Percentiles rank a stretch among this genome's conserved stretches.
Evolutionary conservation across 1,284 basidiomycete genomes (phyloP).

Genomic region (Macrocystidia cucumis): DNA sequence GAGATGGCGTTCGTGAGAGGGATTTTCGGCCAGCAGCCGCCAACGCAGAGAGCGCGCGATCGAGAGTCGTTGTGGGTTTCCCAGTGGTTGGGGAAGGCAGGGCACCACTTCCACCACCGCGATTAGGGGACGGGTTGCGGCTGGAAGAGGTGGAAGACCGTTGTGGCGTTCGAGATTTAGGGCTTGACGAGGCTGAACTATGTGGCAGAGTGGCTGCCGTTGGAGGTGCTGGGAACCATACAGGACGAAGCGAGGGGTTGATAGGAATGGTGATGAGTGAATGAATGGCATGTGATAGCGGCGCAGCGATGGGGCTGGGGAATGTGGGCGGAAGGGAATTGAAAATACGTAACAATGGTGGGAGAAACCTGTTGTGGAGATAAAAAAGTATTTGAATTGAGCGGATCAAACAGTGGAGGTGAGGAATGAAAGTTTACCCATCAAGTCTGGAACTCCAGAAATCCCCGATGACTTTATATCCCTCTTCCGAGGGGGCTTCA

Average conservation of each 20-base stretch:
- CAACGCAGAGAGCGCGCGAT: constrained; percentile 54
- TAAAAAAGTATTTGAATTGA: constrained; percentile 3
- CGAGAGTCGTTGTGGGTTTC: constrained; percentile 49
- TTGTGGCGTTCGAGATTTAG: constrained; percentile 24
- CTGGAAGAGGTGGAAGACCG: constrained; percentile 16
- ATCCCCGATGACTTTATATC: constrained; percentile 42
- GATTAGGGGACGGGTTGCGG: constrained; percentile 25
- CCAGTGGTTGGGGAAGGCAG: constrained; percentile 19
- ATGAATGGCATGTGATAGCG: constrained; percentile 71
- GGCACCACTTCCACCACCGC: constrained; percentile 3
- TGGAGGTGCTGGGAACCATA: constrained; percentile 36
- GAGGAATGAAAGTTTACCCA: constrained; percentile 35
- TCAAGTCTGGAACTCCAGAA: constrained; percentile 66
- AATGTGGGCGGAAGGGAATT: constrained; percentile 50
- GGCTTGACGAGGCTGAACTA: constrained; percentile 18
- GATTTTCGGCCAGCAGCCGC: constrained; percentile 48
- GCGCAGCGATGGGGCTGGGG: constrained; percentile 53
- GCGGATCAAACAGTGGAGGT: background rate
- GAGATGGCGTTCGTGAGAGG: constrained; percentile 46
- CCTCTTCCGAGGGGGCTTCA: constrained; percentile 18
- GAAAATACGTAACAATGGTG: constrained; percentile 56
- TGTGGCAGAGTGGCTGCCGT: constrained; percentile 16
- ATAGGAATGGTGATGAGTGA: constrained; percentile 67
- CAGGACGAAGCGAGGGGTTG: constrained; percentile 37
- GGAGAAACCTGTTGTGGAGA: constrained; percentile 38